Percentiles rank a stretch among this genome's conserved stretches.
These are phyloP conservation scores for Mollisiaceae sp. DNA, from an alignment of 2,329 filamentous ascomycete genomes.

Conservation along the genomic window DNA sequence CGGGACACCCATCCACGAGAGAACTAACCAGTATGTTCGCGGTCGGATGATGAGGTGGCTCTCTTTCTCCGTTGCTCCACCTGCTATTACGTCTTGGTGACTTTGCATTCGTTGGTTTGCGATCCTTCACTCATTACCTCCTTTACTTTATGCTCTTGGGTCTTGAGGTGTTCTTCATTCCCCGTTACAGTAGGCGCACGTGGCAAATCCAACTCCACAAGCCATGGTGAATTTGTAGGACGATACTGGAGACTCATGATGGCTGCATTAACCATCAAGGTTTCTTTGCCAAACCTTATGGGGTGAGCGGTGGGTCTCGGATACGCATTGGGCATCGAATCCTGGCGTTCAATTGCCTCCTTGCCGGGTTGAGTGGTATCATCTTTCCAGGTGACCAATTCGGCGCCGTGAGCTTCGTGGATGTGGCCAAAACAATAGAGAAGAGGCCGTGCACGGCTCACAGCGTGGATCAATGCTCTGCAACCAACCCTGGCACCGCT, in stretches of 20 bases:
- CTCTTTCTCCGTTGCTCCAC: no score
- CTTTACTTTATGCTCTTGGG: no score
- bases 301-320: not conserved
- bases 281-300: constrained; percentile 41
- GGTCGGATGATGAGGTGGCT: no score
- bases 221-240: constrained; percentile 56
- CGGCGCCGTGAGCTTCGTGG: constrained; percentile 59
- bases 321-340: constrained; percentile 17
- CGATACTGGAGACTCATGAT: constrained; percentile 51
- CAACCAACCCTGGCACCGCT: constrained; percentile 51
- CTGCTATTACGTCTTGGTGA: no score
- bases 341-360: constrained; percentile 32
- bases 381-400: constrained; percentile 56
- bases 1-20: no score
- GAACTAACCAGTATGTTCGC: no score
- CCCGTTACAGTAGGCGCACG: not conserved
- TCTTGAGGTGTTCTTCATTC: not conserved
- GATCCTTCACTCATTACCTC: no score
- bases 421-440: constrained; percentile 70
- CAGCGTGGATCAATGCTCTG: constrained; percentile 56
- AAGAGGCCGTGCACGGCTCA: constrained; percentile 54
- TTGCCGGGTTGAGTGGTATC: constrained; percentile 22
- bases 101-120: no score
- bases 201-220: constrained; percentile 48
- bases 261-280: constrained; percentile 62